These are phyloP conservation scores for Skeletonema grethae DNA, from an alignment of 108 stramenopile genomes.

Conservation along the genomic window DNA sequence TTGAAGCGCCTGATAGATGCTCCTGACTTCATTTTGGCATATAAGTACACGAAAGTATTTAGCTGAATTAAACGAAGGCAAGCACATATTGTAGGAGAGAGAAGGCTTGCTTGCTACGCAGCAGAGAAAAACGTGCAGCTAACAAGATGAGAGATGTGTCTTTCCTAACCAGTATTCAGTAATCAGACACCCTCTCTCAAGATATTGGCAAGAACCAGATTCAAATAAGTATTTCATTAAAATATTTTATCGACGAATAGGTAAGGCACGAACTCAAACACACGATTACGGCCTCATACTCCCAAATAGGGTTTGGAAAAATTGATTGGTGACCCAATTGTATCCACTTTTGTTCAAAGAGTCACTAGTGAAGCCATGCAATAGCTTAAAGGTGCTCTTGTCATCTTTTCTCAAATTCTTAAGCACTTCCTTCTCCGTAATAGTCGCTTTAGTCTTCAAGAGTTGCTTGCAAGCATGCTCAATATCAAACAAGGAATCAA, in stretches of 20 bases:
- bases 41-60: too few species aligned
- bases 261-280: background rate
- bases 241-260: background rate
- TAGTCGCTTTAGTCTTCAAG: conserved; percentile 16
- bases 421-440: conserved; percentile 50
- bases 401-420: conserved; percentile 58
- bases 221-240: too few species aligned
- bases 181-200: too few species aligned
- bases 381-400: conserved; percentile 43
- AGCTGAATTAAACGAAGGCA: too few species aligned
- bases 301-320: conserved; percentile 67
- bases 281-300: background rate
- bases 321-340: conserved; percentile 74
- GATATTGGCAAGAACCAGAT: too few species aligned
- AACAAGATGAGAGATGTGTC: too few species aligned
- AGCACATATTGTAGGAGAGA: too few species aligned
- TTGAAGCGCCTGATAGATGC: too few species aligned
- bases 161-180: too few species aligned
- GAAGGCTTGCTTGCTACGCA: too few species aligned
- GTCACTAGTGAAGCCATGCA: conserved; percentile 31
- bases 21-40: too few species aligned
- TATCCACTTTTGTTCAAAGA: conserved; percentile 55
- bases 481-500: conserved; percentile 79
- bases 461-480: conserved; percentile 67
- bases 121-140: too few species aligned